These are phyloP conservation scores for Diaporthe destruens DNA, from an alignment of 2,329 filamentous ascomycete genomes.

Conservation along the genomic window DNA sequence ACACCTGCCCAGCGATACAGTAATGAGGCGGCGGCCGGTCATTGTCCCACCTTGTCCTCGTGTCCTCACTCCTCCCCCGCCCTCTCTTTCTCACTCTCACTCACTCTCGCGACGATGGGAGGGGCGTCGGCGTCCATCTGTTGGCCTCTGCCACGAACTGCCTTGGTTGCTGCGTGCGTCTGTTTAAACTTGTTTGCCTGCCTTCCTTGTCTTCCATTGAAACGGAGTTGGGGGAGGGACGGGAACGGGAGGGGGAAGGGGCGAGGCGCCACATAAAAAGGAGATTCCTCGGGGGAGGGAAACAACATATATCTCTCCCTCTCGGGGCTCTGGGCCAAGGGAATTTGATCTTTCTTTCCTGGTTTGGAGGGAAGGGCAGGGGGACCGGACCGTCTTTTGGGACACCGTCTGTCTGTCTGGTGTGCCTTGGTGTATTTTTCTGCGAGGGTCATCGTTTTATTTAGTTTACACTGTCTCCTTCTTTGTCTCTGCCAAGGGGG, in stretches of 20 bases:
- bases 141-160: not conserved
- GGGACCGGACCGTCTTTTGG: not conserved
- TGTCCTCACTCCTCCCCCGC: not conserved
- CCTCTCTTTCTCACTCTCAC: not conserved
- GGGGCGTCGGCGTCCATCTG: not conserved
- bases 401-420: conserved; percentile 8
- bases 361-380: not conserved
- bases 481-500: conserved; percentile 32
- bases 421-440: conserved; percentile 33
- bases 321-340: not conserved
- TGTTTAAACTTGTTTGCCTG: not conserved
- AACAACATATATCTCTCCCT: not conserved
- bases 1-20: conserved; percentile 11
- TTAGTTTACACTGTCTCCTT: conserved; percentile 33
- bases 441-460: conserved; percentile 32
- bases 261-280: not conserved
- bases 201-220: conserved; percentile 29
- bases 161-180: not conserved
- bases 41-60: not conserved
- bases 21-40: conserved; percentile 27
- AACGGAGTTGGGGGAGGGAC: conserved; percentile 23
- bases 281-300: not conserved
- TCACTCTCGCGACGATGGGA: conserved; percentile 7
- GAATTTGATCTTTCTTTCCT: not conserved
- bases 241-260: no score